These are phyloP conservation scores for Cyathus striatus DNA, from an alignment of 768 basidiomycete genomes.

Conservation along the genomic window DNA sequence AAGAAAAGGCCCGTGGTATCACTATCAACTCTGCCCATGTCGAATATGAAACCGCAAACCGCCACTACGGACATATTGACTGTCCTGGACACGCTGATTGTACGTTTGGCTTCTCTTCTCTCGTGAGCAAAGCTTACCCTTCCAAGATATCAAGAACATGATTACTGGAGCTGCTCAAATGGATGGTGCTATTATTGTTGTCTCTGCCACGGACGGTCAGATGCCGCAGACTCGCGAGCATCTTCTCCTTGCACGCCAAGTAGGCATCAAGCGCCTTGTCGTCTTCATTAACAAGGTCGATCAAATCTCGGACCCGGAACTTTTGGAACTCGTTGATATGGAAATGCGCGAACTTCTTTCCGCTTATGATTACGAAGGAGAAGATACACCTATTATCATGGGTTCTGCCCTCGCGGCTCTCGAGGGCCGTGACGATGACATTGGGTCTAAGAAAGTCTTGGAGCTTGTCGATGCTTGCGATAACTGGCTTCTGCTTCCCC, in stretches of 20 bases:
- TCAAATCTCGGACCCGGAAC: slow-evolving; percentile 92
- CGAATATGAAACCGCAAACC: slow-evolving; percentile 87
- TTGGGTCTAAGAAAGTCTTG: slow-evolving; percentile 74
- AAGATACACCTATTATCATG: slow-evolving; percentile 96
- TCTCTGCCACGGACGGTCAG: slow-evolving; percentile 97
- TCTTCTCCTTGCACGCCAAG: slow-evolving; percentile 93
- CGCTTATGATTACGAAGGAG: slow-evolving; percentile 94
- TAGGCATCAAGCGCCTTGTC: slow-evolving; percentile 94
- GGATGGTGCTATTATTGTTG: slow-evolving; percentile 94
- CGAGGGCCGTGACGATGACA: slow-evolving; percentile 76
- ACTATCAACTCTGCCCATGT: slow-evolving; percentile 99
- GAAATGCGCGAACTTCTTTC: slow-evolving; percentile 96
- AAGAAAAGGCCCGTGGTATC: slow-evolving; percentile 99
- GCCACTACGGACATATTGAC: slow-evolving; percentile 98
- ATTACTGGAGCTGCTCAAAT: slow-evolving; percentile 98
- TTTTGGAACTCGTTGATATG: slow-evolving; percentile 99
- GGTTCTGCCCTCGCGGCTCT: slow-evolving; percentile 95
- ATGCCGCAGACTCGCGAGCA: slow-evolving; percentile 99
- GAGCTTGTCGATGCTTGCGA: slow-evolving; percentile 88
- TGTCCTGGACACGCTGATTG: slow-evolving; percentile 97
- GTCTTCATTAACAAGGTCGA: slow-evolving; percentile 99
- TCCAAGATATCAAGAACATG: slow-evolving; percentile 92
- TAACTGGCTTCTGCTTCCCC: slow-evolving; percentile 90
- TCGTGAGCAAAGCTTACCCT: slow-evolving; percentile 5
- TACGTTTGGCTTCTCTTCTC: slow-evolving; percentile 28